Base-by-base conservation (phyloP, 1,139 yeast species). In the Suhomyces panamericanus region DNA sequence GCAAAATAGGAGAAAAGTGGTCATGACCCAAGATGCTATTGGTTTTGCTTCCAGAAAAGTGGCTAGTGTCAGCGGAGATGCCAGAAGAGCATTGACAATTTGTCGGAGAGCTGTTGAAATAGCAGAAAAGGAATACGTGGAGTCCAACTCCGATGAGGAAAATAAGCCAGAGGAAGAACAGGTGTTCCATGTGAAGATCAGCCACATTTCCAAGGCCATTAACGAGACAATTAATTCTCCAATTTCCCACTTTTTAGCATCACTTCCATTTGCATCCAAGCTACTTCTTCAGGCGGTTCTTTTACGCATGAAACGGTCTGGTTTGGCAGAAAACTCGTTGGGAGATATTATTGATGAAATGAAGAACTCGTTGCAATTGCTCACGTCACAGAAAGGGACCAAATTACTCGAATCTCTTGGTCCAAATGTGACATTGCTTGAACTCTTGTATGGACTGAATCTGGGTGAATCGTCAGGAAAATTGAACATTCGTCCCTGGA, bases 41-140 rank as follows among this genome's bases (percentile, higher is more conserved):
- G 93, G 85, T 48, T 90, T 87, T 70, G 97, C 97, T 0, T 82
- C 97, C 1, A 78, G 97, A 63, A 90, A 90, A 63, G 95, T 93
- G 35, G 96, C 98, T 7, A 84, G 95, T 67, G 97, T 93, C 4
- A 87, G 95, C 63, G 99, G 99, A 46, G 99, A 93, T 70, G 99
- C 98, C 1, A 75, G 99, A 56, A 74, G 98, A 52, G 98, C 96
- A 0, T 70, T 95, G 45, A 87, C 87, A 48, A 87, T 93, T 13
- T 87, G 96, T 59, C 77, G 95, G 36, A 71, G 98, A 48, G 97
- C 98, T 0, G 87, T 91, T 7, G 97, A 90, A 60, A 73, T 91
- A 32, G 96, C 97, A 0, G 95, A 87, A 57, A 64, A 64, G 46
- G 83, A 80, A 48, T 81, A 72, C 51, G 52, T 7, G 54, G 59